Evolutionary conservation across 176 grass and related monocot species (phyloP), one percentile per base, ranked within the genome.

Genomic region (Chrysopogon serrulatus): DNA sequence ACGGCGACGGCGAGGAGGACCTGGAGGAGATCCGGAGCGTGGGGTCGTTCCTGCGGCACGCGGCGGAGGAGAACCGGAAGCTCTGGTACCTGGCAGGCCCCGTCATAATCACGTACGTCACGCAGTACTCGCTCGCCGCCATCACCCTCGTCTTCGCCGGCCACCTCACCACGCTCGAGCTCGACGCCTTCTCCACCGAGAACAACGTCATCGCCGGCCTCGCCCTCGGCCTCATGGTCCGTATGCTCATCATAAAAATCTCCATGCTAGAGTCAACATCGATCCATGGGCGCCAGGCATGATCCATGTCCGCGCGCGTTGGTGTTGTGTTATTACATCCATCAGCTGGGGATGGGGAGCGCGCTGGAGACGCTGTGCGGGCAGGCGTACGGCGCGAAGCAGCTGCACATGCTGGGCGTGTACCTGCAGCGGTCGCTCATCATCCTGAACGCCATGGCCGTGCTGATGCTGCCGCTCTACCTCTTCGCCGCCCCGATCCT

Each of bases 161-260:
- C 41, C 95, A 94, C 74, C 90, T 97, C 30, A 92, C 78, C 17
- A 97, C 92, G n/a, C 92, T 97, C 57, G 95, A 97, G 81, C 90
- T 97, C 35, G 95, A 97, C n/a, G 92, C 90, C 45, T 39, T 97
- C 82, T 97, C 95, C 47, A 97, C 92, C n/a, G 88, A 92, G 84
- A 97, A 93, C 86, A 87, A 82, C 73, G 90, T 98, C 65, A 88
- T 94, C 74, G 90, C 92, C 14, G 95, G 92, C 12, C 95, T 97
- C 33, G 95, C 92, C n/a, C 83, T 92, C 12, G 90, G 90, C 8
- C 84, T 97, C 83, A 94, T 89, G 90, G 83, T 95, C 8, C n/a
- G 19, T 54, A n/a, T n/a, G n/a, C n/a, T n/a, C n/a, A n/a, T n/a
- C n/a, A n/a, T n/a, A n/a, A n/a, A n/a, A n/a, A n/a, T n/a, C n/a